Conservation (phyloP, 2,329 filamentous ascomycete species). For the Stagonosporopsis rhizophila region DNA sequence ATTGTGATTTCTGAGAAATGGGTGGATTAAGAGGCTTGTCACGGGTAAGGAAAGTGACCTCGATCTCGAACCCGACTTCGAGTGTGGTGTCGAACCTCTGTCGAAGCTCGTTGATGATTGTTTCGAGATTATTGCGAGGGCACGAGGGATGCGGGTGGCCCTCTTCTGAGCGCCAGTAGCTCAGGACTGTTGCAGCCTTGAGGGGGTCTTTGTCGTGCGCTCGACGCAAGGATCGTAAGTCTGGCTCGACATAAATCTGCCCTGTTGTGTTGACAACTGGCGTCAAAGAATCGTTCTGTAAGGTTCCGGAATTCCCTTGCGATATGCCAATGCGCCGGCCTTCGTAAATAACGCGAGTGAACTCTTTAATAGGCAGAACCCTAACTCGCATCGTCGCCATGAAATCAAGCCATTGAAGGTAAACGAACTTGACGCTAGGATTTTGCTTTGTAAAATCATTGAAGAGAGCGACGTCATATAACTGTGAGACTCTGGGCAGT, state of each 20-base stretch:
- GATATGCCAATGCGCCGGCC: conserved; percentile 65
- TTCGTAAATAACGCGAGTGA: conserved; percentile 45
- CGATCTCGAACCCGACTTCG: conserved; percentile 80
- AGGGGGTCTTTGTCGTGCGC: conserved; percentile 57
- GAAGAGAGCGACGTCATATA: conserved; percentile 50
- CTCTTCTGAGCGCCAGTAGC: conserved; percentile 67
- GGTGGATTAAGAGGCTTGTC: conserved; percentile 33
- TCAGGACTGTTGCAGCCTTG: conserved; percentile 69
- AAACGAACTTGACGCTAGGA: conserved; percentile 67
- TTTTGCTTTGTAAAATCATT: conserved; percentile 60
- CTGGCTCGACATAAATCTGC: conserved; percentile 71
- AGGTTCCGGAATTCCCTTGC: conserved; percentile 67
- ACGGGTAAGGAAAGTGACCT: conserved; percentile 73
- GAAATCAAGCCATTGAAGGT: conserved; percentile 80
- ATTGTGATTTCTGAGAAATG: conserved; percentile 17
- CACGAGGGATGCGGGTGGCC: conserved; percentile 64
- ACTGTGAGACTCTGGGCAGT: conserved; percentile 36
- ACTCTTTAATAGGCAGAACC: conserved; percentile 67
- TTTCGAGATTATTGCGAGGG: conserved; percentile 59
- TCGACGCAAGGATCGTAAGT: conserved; percentile 66
- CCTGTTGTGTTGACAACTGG: conserved; percentile 65
- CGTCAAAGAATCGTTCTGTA: conserved; percentile 70
- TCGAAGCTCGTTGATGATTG: conserved; percentile 60
- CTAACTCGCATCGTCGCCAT: conserved; percentile 72
- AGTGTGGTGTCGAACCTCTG: conserved; percentile 63